These are phyloP conservation scores for Pichia sp. DNA, from an alignment of 1,139 yeast genomes.

Conservation along the genomic window DNA sequence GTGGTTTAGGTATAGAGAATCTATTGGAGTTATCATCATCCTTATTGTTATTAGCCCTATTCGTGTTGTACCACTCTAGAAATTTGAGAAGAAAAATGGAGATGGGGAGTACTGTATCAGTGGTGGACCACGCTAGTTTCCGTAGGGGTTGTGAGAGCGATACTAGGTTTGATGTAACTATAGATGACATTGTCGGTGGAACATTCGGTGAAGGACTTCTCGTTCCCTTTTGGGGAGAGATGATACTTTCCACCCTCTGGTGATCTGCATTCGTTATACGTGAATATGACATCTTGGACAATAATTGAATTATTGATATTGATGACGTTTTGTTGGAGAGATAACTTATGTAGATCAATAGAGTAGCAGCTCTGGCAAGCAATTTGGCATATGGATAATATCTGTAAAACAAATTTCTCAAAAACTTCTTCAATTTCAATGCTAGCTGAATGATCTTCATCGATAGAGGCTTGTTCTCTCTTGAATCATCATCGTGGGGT, in stretches of 20 bases:
- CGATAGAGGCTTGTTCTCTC: neutral
- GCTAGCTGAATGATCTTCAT: neutral
- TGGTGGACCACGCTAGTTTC: slow-evolving; percentile 21
- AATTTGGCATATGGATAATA: slow-evolving; percentile 57
- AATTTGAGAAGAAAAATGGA: slow-evolving; percentile 81
- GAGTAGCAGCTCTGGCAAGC: slow-evolving; percentile 40
- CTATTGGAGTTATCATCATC: neutral
- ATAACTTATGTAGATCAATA: slow-evolving; percentile 58
- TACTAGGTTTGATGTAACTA: slow-evolving; percentile 28
- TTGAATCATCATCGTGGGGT: neutral
- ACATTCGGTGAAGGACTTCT: neutral
- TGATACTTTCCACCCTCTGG: slow-evolving; percentile 35
- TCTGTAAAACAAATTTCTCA: slow-evolving; percentile 41
- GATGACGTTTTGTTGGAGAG: slow-evolving; percentile 63
- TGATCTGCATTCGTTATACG: slow-evolving; percentile 62
- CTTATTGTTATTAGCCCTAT: slow-evolving; percentile 1
- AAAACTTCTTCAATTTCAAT: slow-evolving; percentile 5
- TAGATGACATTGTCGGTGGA: slow-evolving; percentile 14
- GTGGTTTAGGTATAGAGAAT: slow-evolving; percentile 37
- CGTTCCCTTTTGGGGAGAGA: neutral
- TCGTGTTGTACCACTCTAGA: slow-evolving; percentile 85
- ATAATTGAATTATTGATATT: slow-evolving; percentile 54
- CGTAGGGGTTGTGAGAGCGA: slow-evolving; percentile 53
- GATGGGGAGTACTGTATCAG: slow-evolving; percentile 63
- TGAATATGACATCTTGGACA: slow-evolving; percentile 62